Conservation (phyloP, 306 rosid genomes). For the Clitoria ternatea region DNA sequence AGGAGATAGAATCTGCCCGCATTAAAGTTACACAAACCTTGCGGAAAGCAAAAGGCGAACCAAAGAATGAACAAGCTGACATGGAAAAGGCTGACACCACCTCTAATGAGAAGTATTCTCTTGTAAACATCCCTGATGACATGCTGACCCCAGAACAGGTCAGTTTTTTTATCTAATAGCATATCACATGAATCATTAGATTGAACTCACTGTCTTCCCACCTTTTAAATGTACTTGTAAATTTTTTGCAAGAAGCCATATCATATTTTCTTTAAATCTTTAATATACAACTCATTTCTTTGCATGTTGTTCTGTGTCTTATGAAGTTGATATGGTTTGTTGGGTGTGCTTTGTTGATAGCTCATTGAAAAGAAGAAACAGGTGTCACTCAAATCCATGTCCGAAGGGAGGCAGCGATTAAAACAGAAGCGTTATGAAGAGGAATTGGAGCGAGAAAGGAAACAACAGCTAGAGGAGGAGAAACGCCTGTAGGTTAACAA, state of each 20-base stretch:
- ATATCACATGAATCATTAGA: slow-evolving; percentile 13
- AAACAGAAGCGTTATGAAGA: slow-evolving; percentile 81
- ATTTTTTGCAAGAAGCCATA: neutral
- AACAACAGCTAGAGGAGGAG: slow-evolving; percentile 72
- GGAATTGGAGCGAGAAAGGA: slow-evolving; percentile 73
- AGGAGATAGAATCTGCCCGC: slow-evolving; percentile 83
- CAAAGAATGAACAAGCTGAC: slow-evolving; percentile 70
- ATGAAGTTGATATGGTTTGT: neutral
- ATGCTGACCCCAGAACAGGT: slow-evolving; percentile 88
- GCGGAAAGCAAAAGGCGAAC: slow-evolving; percentile 87
- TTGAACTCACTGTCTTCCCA: slow-evolving; percentile 18
- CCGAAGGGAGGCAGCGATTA: slow-evolving; percentile 86
- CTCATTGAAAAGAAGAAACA: slow-evolving; percentile 78
- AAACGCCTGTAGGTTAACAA: slow-evolving; percentile 71
- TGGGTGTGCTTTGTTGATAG: slow-evolving; percentile 41
- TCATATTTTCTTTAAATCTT: neutral
- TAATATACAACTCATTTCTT: slow-evolving; percentile 2
- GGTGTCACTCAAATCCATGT: slow-evolving; percentile 78
- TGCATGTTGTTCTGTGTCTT: neutral
- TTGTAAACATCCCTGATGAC: slow-evolving; percentile 75
- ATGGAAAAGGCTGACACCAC: slow-evolving; percentile 53
- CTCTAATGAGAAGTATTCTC: slow-evolving; percentile 61
- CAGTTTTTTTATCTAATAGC: slow-evolving; percentile 24
- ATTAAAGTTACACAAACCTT: slow-evolving; percentile 68
- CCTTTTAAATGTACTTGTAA: slow-evolving; percentile 10